Evolutionary conservation across 2,329 filamentous ascomycete genomes (phyloP).

Genomic region (Diaporthe citri): DNA sequence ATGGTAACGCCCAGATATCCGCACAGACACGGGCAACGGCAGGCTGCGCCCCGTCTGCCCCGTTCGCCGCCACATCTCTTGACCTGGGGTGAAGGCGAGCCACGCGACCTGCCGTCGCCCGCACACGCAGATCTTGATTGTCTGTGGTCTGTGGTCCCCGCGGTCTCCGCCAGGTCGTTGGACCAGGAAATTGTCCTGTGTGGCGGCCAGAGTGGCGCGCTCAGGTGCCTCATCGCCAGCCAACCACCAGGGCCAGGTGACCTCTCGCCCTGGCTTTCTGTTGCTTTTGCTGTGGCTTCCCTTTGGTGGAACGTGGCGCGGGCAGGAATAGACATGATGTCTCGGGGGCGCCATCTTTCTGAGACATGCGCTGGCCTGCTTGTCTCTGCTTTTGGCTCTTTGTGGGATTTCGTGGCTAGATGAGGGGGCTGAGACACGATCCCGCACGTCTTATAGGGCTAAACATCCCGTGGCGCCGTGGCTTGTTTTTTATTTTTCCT

Average conservation of each 20-base stretch:
- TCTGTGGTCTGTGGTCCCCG: background rate
- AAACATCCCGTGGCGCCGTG: slow-evolving; percentile 7
- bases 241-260: background rate
- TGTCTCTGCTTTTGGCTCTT: background rate
- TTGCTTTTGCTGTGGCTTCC: background rate
- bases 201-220: background rate
- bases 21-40: slow-evolving; percentile 15
- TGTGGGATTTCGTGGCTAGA: background rate
- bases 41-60: slow-evolving; percentile 15
- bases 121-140: background rate
- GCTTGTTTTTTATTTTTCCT: background rate
- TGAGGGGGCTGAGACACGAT: slow-evolving; percentile 3
- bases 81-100: background rate
- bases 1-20: background rate
- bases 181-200: background rate
- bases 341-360: background rate
- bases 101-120: background rate
- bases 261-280: background rate
- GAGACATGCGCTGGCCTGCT: background rate
- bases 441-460: slow-evolving; percentile 20
- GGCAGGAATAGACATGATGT: background rate
- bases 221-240: background rate
- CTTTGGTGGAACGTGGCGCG: slow-evolving; percentile 7
- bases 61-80: slow-evolving; percentile 1
- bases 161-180: background rate